A percentile compares a stretch with the other conserved stretches of the same genome.
These are phyloP conservation scores for Ploettnerulaceae sp. DNA, from an alignment of 2,329 filamentous ascomycete genomes.

Conservation along the genomic window DNA sequence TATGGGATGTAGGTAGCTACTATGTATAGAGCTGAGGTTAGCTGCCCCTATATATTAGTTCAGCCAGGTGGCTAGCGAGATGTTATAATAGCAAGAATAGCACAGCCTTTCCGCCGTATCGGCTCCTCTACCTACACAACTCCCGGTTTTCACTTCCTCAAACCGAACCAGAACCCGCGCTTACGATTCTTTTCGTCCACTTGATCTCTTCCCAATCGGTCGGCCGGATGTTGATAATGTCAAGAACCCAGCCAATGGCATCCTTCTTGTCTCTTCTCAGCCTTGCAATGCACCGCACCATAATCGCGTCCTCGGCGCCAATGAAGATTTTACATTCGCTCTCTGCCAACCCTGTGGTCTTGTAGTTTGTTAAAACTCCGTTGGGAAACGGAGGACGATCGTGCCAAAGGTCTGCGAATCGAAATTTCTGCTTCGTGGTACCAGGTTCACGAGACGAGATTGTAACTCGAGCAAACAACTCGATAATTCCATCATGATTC, in stretches of 20 bases:
- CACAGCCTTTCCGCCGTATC: constrained; percentile 9
- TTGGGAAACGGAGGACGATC: constrained; percentile 51
- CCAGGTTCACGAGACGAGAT: constrained; percentile 51
- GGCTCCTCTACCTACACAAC: background rate
- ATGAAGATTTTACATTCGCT: constrained; percentile 43
- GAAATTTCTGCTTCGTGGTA: constrained; percentile 53
- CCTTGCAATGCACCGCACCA: constrained; percentile 45
- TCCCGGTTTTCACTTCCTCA: constrained; percentile 9
- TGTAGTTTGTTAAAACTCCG: constrained; percentile 44
- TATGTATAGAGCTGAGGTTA: constrained; percentile 12
- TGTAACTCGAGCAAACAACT: constrained; percentile 58
- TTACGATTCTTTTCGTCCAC: constrained; percentile 43
- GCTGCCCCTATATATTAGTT: constrained; percentile 26
- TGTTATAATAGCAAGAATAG: constrained; percentile 27
- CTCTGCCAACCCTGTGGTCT: constrained; percentile 41
- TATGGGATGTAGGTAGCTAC: constrained; percentile 13
- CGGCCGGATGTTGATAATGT: constrained; percentile 47
- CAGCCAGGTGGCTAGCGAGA: constrained; percentile 14
- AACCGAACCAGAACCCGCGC: constrained; percentile 20
- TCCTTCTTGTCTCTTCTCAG: constrained; percentile 41
- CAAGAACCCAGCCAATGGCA: constrained; percentile 36
- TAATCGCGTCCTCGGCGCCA: constrained; percentile 28
- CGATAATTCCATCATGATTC: constrained; percentile 51
- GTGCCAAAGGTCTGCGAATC: constrained; percentile 59
- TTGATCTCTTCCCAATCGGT: constrained; percentile 50